phyloP scores from a whole-genome alignment of 306 rosid genomes.

The Rosa chinensis region DNA sequence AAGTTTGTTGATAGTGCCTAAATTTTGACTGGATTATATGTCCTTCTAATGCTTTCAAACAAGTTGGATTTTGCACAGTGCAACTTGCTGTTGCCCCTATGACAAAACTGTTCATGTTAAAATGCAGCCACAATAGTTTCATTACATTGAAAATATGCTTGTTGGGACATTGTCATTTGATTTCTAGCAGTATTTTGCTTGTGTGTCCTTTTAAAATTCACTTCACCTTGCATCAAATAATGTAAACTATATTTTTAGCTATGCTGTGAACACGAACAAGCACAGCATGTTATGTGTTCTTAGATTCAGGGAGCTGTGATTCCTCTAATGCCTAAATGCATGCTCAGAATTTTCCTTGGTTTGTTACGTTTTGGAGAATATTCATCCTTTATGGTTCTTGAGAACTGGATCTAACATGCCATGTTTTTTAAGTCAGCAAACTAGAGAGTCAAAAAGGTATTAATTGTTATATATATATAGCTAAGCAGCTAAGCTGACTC shows the following conservation, averaged over 20 bases:
- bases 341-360: neutral
- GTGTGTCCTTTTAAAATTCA: neutral
- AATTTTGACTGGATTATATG: neutral
- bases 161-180: neutral
- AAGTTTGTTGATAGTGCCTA: conserved; percentile 14
- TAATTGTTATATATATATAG: neutral
- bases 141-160: neutral
- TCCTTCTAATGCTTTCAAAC: neutral
- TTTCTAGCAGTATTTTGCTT: neutral
- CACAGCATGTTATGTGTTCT: neutral
- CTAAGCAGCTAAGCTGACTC: neutral
- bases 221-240: neutral
- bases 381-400: neutral
- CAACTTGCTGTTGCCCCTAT: neutral
- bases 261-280: neutral
- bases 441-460: neutral
- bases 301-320: neutral
- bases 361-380: neutral
- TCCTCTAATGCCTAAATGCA: neutral
- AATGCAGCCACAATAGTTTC: neutral
- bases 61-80: neutral
- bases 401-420: neutral
- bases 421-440: neutral
- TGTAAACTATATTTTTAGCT: neutral
- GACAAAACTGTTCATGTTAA: neutral